These are phyloP conservation scores for Spirogloea muscicola DNA, from an alignment of 139 green algal species.

Conservation along the genomic window DNA sequence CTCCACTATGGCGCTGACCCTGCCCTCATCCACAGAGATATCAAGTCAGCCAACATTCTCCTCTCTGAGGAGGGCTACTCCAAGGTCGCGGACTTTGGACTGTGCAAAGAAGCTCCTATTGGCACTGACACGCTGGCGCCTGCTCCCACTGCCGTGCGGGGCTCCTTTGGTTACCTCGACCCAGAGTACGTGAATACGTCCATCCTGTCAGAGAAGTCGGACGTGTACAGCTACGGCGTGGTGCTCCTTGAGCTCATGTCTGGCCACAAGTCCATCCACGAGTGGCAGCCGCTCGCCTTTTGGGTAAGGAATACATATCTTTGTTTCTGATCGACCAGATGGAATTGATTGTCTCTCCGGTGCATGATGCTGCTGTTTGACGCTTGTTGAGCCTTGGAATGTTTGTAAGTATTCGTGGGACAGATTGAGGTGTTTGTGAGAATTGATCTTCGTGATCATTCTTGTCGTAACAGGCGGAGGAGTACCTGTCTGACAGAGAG, in stretches of 20 bases:
- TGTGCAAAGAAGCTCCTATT: constrained; percentile 28
- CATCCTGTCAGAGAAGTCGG: constrained; percentile 36
- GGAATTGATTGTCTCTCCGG: too few relatives aligned
- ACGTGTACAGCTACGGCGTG: constrained; percentile 55
- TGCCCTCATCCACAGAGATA: constrained; percentile 20
- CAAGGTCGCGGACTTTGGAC: constrained; percentile 29
- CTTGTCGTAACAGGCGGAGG: constrained; percentile 16
- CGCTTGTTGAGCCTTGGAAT: too few relatives aligned
- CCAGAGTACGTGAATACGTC: constrained; percentile 30
- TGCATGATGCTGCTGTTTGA: too few relatives aligned
- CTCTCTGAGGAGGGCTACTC: constrained; percentile 23
- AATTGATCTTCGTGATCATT: too few relatives aligned
- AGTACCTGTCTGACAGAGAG: constrained; percentile 37
- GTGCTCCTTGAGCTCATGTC: constrained; percentile 59
- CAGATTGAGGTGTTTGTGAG: too few relatives aligned
- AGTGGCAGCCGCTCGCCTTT: constrained; percentile 60
- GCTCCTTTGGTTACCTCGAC: constrained; percentile 34
- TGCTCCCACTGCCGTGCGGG: constrained; percentile 16
- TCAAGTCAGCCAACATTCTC: constrained; percentile 36
- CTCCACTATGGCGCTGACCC: constrained; percentile 8
- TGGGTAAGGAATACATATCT: too few relatives aligned
- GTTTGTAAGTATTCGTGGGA: too few relatives aligned
- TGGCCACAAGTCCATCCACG: constrained; percentile 64
- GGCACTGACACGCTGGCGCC: neutral
- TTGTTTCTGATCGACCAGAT: too few relatives aligned